Percentiles rank a stretch among this genome's conserved stretches.
Conservation (phyloP, 2,329 filamentous ascomycete genomes). For the Hymenoscyphus salicellus region DNA sequence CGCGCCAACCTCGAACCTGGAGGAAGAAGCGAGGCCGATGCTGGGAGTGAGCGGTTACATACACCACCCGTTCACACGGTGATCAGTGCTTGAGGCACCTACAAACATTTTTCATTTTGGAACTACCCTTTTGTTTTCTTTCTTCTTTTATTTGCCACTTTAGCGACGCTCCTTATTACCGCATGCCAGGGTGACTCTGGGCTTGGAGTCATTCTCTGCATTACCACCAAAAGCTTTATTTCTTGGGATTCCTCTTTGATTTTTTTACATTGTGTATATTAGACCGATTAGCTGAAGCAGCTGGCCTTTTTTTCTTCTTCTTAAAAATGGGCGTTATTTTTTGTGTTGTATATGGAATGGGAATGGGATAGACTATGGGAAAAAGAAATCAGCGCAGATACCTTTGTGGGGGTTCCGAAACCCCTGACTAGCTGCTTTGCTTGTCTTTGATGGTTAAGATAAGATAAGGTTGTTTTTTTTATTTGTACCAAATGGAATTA, state of each 20-base stretch:
- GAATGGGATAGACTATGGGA: constrained; percentile 2
- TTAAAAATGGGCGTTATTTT: constrained; percentile 3
- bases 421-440: too few species aligned
- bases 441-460: too few species aligned
- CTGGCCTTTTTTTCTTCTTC: neutral
- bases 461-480: too few species aligned
- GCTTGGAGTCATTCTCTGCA: neutral
- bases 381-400: neutral
- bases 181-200: constrained; percentile 6
- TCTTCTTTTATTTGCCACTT: constrained; percentile 11
- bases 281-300: constrained; percentile 6
- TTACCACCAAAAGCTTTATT: constrained; percentile 8
- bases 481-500: too few species aligned
- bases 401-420: neutral
- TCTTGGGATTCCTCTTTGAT: neutral
- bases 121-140: neutral
- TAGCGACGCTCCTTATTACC: constrained; percentile 14
- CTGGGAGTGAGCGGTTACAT: constrained; percentile 7
- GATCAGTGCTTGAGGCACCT: constrained; percentile 4
- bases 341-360: constrained; percentile 2
- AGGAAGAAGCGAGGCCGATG: neutral
- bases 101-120: neutral
- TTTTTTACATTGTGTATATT: constrained; percentile 14
- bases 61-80: constrained; percentile 6
- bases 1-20: constrained; percentile 2